A percentile compares a stretch with the other conserved stretches of the same genome.
phyloP scores from a whole-genome alignment of 177 flowering plant species.

The Tripterygium wilfordii region DNA sequence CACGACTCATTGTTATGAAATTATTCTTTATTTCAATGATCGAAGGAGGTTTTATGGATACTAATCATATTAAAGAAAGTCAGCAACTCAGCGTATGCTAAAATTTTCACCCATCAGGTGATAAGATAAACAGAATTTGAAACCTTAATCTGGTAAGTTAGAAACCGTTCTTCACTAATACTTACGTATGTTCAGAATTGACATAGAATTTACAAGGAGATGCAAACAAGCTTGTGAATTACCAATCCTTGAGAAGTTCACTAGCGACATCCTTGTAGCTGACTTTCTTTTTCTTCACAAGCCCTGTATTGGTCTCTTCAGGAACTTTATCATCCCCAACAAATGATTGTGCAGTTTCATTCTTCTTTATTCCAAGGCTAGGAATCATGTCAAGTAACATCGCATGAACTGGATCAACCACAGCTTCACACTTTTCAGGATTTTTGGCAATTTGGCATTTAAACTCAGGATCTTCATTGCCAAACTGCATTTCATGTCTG shows the following conservation, averaged over 20 bases:
- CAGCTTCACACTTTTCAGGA: conserved; percentile 30
- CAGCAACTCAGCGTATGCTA: no score
- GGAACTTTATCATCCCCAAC: conserved; percentile 16
- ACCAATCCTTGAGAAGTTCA: conserved; percentile 78
- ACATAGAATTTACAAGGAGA: no score
- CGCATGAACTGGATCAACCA: conserved; percentile 66
- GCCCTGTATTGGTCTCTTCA: conserved; percentile 17
- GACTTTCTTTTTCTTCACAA: conserved; percentile 77
- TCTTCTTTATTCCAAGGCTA: conserved; percentile 38
- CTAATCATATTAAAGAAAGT: no score
- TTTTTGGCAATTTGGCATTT: conserved; percentile 3
- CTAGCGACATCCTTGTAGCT: conserved; percentile 87
- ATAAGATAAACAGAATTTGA: no score
- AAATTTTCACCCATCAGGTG: no score
- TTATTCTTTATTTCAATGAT: no score
- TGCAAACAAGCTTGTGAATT: background rate
- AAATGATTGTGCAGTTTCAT: conserved; percentile 13
- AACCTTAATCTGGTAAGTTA: no score
- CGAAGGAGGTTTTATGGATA: no score
- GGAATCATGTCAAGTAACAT: conserved; percentile 86
- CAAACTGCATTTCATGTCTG: background rate
- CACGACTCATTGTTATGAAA: no score
- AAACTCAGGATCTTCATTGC: background rate
- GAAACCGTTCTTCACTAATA: no score
- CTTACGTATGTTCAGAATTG: no score